A percentile compares a stretch with the other conserved stretches of the same genome.
phyloP scores from a whole-genome alignment of 2,329 filamentous ascomycete genomes.

The Sclerotinia trifoliorum region DNA sequence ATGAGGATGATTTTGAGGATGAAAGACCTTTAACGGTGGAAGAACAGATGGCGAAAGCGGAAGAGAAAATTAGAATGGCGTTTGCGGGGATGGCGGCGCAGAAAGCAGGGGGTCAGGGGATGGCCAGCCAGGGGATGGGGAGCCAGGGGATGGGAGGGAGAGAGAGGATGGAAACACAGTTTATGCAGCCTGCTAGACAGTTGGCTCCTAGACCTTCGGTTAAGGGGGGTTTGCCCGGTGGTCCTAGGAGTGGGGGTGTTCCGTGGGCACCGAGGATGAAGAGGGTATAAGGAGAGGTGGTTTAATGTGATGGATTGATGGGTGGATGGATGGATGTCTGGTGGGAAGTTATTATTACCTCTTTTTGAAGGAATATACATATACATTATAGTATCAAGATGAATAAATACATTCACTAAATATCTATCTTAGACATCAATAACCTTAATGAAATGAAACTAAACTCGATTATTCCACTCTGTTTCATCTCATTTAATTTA shows the following conservation, averaged over 20 bases:
- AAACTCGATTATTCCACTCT: background rate
- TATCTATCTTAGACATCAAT: too few species aligned
- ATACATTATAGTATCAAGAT: too few species aligned
- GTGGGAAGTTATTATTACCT: background rate
- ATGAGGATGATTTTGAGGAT: conserved; percentile 5
- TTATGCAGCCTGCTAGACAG: background rate
- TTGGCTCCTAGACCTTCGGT: conserved; percentile 15
- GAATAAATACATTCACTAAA: too few species aligned
- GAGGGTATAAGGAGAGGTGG: background rate
- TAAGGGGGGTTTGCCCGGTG: conserved; percentile 21
- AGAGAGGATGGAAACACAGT: background rate
- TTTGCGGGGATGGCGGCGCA: conserved; percentile 27
- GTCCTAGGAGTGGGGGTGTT: conserved; percentile 19
- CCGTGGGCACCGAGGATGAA: conserved; percentile 11
- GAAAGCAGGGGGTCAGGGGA: conserved; percentile 10
- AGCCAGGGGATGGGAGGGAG: too few species aligned
- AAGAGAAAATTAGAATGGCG: conserved; percentile 26
- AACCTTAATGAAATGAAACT: background rate
- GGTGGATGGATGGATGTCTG: background rate
- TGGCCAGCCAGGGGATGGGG: background rate
- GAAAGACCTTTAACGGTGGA: conserved; percentile 24
- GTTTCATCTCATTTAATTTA: background rate
- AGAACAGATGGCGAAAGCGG: conserved; percentile 26
- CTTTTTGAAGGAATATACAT: too few species aligned
- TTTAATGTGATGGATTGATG: background rate